These are phyloP conservation scores for Sorghum bicolor DNA, from an alignment of 176 grass and related monocot genomes.

Conservation along the genomic window Sorghum_bicolor_NCBIv3 NC_012876.2:392001-392500, in stretches of 20 bases:
- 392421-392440: slow-evolving; percentile 22
- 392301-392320: background rate
- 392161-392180: slow-evolving; percentile 69
- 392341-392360: background rate
- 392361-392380: background rate
- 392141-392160: slow-evolving; percentile 44
- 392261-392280: slow-evolving; percentile 23
- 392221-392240: slow-evolving; percentile 64
- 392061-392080: background rate
- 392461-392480: background rate
- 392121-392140: background rate
- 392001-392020: background rate
- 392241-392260: slow-evolving; percentile 54
- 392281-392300: background rate
- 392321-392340: background rate
- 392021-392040: background rate
- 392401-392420: slow-evolving; percentile 22
- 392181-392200: slow-evolving; percentile 39
- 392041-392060: background rate
- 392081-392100: slow-evolving; percentile 2
- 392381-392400: slow-evolving; percentile 36
- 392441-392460: background rate
- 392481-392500: slow-evolving; percentile 26
- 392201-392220: slow-evolving; percentile 46
- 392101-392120: background rate